Percentiles rank a stretch among this genome's conserved stretches.
Conservation (phyloP, 2,329 filamentous ascomycete genomes). For the Basipetospora chlamydospora region DNA sequence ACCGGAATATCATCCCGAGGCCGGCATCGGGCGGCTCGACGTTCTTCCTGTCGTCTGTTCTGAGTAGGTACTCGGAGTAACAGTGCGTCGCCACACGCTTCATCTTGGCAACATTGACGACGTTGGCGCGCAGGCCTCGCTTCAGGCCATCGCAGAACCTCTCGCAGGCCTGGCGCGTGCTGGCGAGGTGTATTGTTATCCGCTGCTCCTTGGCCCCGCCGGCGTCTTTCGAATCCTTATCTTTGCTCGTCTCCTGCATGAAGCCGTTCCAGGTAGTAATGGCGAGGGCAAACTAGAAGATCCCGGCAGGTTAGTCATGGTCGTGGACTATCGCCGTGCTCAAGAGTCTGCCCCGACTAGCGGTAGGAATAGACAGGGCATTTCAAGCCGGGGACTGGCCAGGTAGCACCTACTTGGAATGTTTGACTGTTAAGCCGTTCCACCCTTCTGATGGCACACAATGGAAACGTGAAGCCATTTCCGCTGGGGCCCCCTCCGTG, state of each 20-base stretch:
- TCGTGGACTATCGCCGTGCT: too few relatives aligned
- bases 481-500: constrained; percentile 84
- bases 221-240: constrained; percentile 26
- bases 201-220: constrained; percentile 52
- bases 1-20: constrained; percentile 80
- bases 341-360: too few relatives aligned
- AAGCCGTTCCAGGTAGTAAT: constrained; percentile 90
- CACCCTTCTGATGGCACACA: constrained; percentile 82
- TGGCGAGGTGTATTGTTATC: constrained; percentile 81
- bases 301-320: too few relatives aligned
- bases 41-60: constrained; percentile 46
- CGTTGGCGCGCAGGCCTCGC: constrained; percentile 70
- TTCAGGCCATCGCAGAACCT: constrained; percentile 94
- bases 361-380: too few relatives aligned
- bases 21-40: constrained; percentile 75
- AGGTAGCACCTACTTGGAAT: constrained; percentile 50
- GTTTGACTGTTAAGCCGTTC: constrained; percentile 87
- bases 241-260: constrained; percentile 37
- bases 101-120: constrained; percentile 76
- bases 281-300: constrained; percentile 68
- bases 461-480: constrained; percentile 88
- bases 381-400: too few relatives aligned
- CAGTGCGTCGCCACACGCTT: constrained; percentile 68
- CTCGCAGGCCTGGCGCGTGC: constrained; percentile 78
- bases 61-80: constrained; percentile 76